Base-by-base conservation (phyloP, 257 asterid genomes). In the Solanum sparsipilum region DNA sequence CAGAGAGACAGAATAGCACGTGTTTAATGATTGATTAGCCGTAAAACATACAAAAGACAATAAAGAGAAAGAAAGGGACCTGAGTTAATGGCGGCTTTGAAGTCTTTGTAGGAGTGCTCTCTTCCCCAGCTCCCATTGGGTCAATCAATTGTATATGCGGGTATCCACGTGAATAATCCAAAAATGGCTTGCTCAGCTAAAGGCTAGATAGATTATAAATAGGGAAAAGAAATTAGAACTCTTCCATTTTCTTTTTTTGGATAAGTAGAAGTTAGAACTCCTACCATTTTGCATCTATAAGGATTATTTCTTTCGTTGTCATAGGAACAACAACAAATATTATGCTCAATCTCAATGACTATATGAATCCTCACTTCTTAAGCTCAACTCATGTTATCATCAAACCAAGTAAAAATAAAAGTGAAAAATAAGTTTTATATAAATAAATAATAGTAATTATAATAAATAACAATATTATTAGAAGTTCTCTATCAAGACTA, bases 111-210 rank as follows among this genome's bases (percentile, higher is more conserved):
- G 98, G 93, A 41, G 94, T 93, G 91, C 90, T 89, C 90, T 92
- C 97, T 87, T 96, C 96, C 88, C 98, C 94, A 84, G 98, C 89
- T 88, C 96, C 98, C 99, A 96, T 96, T 84, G 86, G 86, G 90
- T 86, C 86, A 91, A 91, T 90, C 83, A 83, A 68, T 88, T 41
- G 87, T 78, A 78, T 90, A 72, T 83, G 88, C 88, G 84, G 60
- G 87, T 84, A 87, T 89, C 89, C 35, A 89, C 86, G 83, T 70
- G 39, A 29, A 85, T 89, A 85, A 29, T 82, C 63, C 68, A 41
- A 63, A 58, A 89, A 63, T 85, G 73, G 84, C 36, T 86, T 48
- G 81, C 83, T 41, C 76, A 87, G 83, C 81, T 63, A 27, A 84
- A 88, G 75, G 83, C 38, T 35, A 41, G 6, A 83, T 68, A 87